Evolutionary conservation across 495 filamentous ascomycete genomes (phyloP).

Genomic region (Penicillium subrubescens): DNA sequence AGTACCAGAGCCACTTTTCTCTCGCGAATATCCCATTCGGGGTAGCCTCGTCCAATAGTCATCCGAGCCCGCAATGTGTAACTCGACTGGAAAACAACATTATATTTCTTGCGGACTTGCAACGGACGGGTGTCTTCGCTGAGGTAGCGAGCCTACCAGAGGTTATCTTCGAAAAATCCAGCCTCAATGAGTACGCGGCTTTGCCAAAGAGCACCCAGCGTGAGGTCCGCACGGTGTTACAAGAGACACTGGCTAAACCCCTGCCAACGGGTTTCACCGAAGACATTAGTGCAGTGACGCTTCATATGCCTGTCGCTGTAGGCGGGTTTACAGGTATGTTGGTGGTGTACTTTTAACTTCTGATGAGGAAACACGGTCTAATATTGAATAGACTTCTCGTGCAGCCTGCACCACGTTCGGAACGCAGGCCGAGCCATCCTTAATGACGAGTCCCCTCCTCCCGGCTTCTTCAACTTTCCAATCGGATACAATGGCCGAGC

Average conservation of each 20-base stretch:
- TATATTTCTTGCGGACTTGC: slow-evolving; percentile 53
- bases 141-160: slow-evolving; percentile 19
- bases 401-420: slow-evolving; percentile 37
- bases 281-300: slow-evolving; percentile 58
- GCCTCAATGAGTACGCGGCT: slow-evolving; percentile 74
- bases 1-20: slow-evolving; percentile 40
- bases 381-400: slow-evolving; percentile 70
- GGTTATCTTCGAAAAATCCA: slow-evolving; percentile 44
- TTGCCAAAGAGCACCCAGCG: slow-evolving; percentile 64
- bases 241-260: slow-evolving; percentile 41
- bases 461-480: slow-evolving; percentile 38
- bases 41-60: slow-evolving; percentile 62
- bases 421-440: slow-evolving; percentile 35
- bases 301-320: slow-evolving; percentile 75
- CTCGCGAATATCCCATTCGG: slow-evolving; percentile 85
- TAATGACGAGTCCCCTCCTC: slow-evolving; percentile 38
- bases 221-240: slow-evolving; percentile 54
- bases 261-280: slow-evolving; percentile 50
- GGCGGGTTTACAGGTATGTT: slow-evolving; percentile 63
- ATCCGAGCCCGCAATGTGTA: slow-evolving; percentile 45
- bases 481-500: slow-evolving; percentile 71
- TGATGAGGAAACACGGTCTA: neutral
- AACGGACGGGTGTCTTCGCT: slow-evolving; percentile 39
- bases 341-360: neutral
- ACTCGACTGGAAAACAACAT: slow-evolving; percentile 33